Conservation (phyloP, 2,329 filamentous ascomycete genomes). For the Pseudogymnoascus sp. region DNA sequence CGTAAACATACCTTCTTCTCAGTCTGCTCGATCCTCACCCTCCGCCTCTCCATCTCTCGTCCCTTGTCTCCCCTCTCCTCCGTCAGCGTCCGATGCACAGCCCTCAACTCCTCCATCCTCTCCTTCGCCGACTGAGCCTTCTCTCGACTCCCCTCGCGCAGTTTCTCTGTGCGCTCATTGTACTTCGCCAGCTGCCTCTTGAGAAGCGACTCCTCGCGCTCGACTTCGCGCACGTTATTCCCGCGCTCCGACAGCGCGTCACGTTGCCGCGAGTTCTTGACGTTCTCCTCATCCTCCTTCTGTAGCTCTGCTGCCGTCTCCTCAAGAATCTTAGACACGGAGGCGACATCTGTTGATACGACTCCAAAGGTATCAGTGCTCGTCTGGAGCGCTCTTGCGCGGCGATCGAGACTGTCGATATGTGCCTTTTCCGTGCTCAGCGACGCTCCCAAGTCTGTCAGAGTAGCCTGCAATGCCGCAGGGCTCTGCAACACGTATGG, state of each 20-base stretch:
- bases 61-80: conserved; percentile 82
- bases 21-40: conserved; percentile 93
- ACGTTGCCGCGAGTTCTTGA: conserved; percentile 70
- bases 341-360: conserved; percentile 76
- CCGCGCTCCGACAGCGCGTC: conserved; percentile 83
- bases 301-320: conserved; percentile 77
- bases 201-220: conserved; percentile 76
- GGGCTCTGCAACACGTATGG: conserved; percentile 91
- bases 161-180: conserved; percentile 76
- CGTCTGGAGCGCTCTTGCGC: conserved; percentile 84
- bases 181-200: conserved; percentile 79
- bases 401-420: conserved; percentile 80
- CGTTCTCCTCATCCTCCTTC: conserved; percentile 86
- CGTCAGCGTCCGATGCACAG: conserved; percentile 70
- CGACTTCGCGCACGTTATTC: conserved; percentile 86
- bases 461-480: conserved; percentile 68
- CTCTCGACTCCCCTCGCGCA: conserved; percentile 71
- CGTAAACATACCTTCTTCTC: conserved; percentile 78
- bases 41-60: conserved; percentile 83
- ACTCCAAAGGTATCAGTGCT: conserved; percentile 84
- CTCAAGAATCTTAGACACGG: conserved; percentile 81
- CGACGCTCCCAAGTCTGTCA: conserved; percentile 75
- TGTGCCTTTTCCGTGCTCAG: conserved; percentile 72
- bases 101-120: conserved; percentile 84
- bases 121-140: conserved; percentile 76